Evolutionary conservation across 805 yeast genomes (phyloP).

Genomic region (Wickerhamiella allomyrinae): DNA sequence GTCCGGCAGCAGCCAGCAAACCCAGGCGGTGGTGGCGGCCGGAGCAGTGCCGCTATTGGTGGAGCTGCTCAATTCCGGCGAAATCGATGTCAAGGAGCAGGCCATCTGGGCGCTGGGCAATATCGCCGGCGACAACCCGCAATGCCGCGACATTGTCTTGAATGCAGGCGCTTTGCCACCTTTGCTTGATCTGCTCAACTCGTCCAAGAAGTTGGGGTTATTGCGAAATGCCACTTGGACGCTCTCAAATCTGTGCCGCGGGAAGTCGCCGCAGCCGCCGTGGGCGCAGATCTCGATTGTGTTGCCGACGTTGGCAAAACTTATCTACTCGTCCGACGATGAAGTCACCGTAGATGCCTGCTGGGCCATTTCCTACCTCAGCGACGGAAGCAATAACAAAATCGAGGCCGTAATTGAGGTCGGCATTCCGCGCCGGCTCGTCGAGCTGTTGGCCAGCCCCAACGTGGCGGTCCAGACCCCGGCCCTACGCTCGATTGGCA

Average conservation of each 20-base stretch:
- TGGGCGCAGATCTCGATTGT: slow-evolving; percentile 81
- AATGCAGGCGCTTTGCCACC: slow-evolving; percentile 81
- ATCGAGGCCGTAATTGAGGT: slow-evolving; percentile 96
- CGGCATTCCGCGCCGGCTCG: slow-evolving; percentile 85
- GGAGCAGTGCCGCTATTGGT: slow-evolving; percentile 92
- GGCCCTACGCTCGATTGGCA: slow-evolving; percentile 93
- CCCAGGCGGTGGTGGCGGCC: slow-evolving; percentile 77
- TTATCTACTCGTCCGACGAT: slow-evolving; percentile 78
- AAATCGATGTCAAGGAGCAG: slow-evolving; percentile 90
- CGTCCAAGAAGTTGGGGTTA: slow-evolving; percentile 66
- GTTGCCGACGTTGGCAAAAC: slow-evolving; percentile 79
- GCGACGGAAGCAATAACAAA: slow-evolving; percentile 85
- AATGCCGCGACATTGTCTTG: slow-evolving; percentile 79
- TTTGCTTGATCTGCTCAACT: slow-evolving; percentile 59
- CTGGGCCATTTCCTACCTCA: slow-evolving; percentile 93
- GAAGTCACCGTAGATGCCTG: slow-evolving; percentile 95
- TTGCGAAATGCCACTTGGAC: slow-evolving; percentile 98
- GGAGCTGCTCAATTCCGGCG: slow-evolving; percentile 59
- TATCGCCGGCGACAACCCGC: slow-evolving; percentile 93
- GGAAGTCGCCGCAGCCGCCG: slow-evolving; percentile 91
- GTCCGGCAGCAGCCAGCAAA: slow-evolving; percentile 81
- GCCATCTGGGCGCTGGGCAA: slow-evolving; percentile 99
- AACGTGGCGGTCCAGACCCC: slow-evolving; percentile 89
- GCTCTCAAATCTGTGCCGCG: slow-evolving; percentile 88
- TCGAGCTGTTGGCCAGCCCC: slow-evolving; percentile 74